These are phyloP conservation scores for Volvariella volvacea DNA, from an alignment of 1,284 basidiomycete species.

Conservation along the genomic window DNA sequence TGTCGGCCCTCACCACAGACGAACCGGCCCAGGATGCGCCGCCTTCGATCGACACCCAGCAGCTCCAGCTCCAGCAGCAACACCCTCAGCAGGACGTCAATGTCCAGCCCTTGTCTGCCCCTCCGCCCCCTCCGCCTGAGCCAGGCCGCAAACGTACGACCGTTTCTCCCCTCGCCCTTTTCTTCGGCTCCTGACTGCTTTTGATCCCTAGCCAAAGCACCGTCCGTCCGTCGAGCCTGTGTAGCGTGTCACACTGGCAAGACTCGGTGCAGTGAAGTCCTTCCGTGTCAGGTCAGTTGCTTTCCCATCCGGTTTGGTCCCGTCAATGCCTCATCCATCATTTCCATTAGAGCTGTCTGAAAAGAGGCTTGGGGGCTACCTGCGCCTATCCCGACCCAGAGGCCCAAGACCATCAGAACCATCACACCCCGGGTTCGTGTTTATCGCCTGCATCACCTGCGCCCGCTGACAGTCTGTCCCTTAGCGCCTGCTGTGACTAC, in stretches of 20 bases:
- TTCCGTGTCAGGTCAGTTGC: constrained; percentile 63
- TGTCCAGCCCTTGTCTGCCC: constrained; percentile 27
- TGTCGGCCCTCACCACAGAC: constrained; percentile 69
- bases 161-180: constrained; percentile 3
- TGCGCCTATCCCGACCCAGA: constrained; percentile 78
- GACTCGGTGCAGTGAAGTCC: constrained; percentile 69
- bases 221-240: constrained; percentile 70
- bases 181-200: constrained; percentile 15
- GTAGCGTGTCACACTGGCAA: constrained; percentile 76
- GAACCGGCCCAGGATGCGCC: constrained; percentile 52
- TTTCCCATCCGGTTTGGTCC: constrained; percentile 2
- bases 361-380: constrained; percentile 58
- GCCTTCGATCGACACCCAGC: constrained; percentile 40
- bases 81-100: constrained; percentile 29
- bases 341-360: constrained; percentile 57
- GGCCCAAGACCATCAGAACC: constrained; percentile 35
- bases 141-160: constrained; percentile 39
- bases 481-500: constrained; percentile 24
- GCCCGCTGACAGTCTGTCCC: constrained; percentile 7
- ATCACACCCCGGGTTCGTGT: constrained; percentile 36
- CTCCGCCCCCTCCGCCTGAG: constrained; percentile 30
- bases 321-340: background rate
- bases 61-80: constrained; percentile 50
- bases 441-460: constrained; percentile 2
- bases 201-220: constrained; percentile 53